Conservation (phyloP, 768 basidiomycete species). For the Lactifluus pinguis region DNA sequence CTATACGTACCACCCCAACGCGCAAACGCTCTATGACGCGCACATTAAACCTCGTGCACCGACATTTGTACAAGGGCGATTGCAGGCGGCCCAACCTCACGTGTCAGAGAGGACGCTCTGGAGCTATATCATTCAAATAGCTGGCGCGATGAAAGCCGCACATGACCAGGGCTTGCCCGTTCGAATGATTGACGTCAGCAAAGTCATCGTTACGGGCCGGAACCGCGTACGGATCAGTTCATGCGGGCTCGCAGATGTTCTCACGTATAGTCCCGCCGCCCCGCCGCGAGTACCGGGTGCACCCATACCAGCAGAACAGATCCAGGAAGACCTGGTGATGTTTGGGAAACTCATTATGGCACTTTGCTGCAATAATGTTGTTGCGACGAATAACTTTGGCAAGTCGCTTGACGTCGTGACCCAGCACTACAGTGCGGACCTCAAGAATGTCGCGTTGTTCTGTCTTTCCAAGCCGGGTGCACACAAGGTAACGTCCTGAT, state of each 20-base stretch:
- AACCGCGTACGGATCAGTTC: conserved; percentile 85
- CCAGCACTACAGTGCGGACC: conserved; percentile 66
- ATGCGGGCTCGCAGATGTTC: conserved; percentile 80
- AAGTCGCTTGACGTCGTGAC: conserved; percentile 68
- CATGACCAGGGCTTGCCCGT: conserved; percentile 78
- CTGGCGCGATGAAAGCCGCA: conserved; percentile 75
- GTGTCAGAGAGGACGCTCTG: conserved; percentile 80
- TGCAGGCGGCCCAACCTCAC: conserved; percentile 26
- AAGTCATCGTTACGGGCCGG: conserved; percentile 81
- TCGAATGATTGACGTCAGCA: conserved; percentile 75
- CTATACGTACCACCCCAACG: conserved; percentile 80
- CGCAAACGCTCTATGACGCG: conserved; percentile 71
- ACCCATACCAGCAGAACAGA: conserved; percentile 36
- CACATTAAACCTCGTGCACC: conserved; percentile 56
- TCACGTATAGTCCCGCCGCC: conserved; percentile 53
- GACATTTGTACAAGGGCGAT: conserved; percentile 29
- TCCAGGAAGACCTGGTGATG: conserved; percentile 78
- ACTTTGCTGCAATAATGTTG: conserved; percentile 61
- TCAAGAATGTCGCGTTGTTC: conserved; percentile 74
- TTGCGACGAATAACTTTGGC: conserved; percentile 51
- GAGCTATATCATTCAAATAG: conserved; percentile 89
- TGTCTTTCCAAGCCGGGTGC: conserved; percentile 63
- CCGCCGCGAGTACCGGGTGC: neutral
- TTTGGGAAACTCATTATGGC: conserved; percentile 80
- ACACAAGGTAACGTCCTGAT: conserved; percentile 42